A percentile compares a stretch with the other conserved stretches of the same genome.
Evolutionary conservation across 345 rosid genomes (phyloP).

Genomic region (Streptanthus diversifolius): DNA sequence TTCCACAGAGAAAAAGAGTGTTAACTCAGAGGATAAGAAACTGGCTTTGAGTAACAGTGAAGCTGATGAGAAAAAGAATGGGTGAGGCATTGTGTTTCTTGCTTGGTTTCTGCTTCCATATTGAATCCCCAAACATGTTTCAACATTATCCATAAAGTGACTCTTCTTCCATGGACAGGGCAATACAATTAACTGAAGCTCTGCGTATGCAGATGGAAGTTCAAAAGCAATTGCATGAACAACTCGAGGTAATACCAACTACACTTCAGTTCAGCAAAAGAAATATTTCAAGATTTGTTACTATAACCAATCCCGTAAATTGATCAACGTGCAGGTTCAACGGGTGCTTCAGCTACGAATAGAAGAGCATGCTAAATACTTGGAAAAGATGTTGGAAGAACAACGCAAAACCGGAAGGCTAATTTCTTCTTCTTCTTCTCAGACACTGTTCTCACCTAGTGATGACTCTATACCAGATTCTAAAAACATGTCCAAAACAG

Average conservation of each 20-base stretch:
- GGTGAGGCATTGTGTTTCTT: constrained; percentile 37
- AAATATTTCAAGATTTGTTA: background rate
- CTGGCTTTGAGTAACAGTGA: constrained; percentile 44
- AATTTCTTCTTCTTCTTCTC: constrained; percentile 34
- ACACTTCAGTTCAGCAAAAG: background rate
- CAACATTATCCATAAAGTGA: background rate
- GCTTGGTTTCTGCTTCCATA: background rate
- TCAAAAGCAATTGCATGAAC: constrained; percentile 83
- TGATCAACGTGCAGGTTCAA: constrained; percentile 52
- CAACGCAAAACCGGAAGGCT: constrained; percentile 66
- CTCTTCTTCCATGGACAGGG: constrained; percentile 36
- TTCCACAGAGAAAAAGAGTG: constrained; percentile 46
- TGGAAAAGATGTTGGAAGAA: constrained; percentile 79
- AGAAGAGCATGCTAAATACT: constrained; percentile 83
- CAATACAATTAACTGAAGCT: constrained; percentile 55
- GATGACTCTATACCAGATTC: constrained; percentile 32
- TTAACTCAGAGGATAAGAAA: constrained; percentile 61
- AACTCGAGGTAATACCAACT: constrained; percentile 57
- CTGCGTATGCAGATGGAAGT: constrained; percentile 82
- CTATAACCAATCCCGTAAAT: background rate
- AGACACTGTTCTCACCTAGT: constrained; percentile 35
- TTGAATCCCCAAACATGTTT: constrained; percentile 9
- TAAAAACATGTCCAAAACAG: constrained; percentile 37
- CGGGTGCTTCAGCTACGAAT: constrained; percentile 72
- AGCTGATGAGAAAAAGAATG: constrained; percentile 51